Base-by-base conservation (phyloP, 1,284 basidiomycete genomes). In the Fomitopsis schrenkii region DNA sequence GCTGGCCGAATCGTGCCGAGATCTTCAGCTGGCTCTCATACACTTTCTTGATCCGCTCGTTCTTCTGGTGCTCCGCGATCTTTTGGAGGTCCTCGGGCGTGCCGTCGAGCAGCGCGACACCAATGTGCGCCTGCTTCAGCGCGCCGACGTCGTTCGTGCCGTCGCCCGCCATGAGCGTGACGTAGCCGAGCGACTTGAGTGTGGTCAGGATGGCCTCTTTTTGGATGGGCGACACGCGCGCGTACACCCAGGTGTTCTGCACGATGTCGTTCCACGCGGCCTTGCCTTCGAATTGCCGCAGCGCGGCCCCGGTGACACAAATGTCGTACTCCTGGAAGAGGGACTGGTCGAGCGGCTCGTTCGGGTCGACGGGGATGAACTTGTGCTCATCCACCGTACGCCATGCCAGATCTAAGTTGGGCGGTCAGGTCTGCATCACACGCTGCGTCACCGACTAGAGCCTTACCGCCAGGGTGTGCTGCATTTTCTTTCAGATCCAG, bases 131-230 rank as follows among this genome's bases (percentile, higher is more conserved):
- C 72, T 97, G 94, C 75, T 98, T 98, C 57, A 98, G 85, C 2
- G 96, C 95, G 36, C 96, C 95, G 54, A 98, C 95, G 67, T 98
- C 95, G 74, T 98, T 98, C 17, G 95, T 98, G 42, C 96, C 96
- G 72, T 98, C 96, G 62, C 95, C 95, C 12, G 95, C 95, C 95
- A 98, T 98, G 59, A 98, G 82, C 0, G 95, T 98, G 7, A 84
- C 83, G 74, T 93, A 98, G 30, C 95, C 95, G 30, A 97, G 85
- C 14, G 83, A 82, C 73, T 95, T 94, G 60, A 98, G 81, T 3
- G 91, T 90, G 0, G 93, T 93, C 54, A 98, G 83, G 75, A 98
- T 97, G 73, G 85, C 85, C 74, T 98, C 95, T 77, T 98, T 98
- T 74, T 98, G 96, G 0, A 86, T 77, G 1, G 95, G 95, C n/a